phyloP scores from a whole-genome alignment of 176 grass and related monocot species.

The Zoysia pacifica region DNA sequence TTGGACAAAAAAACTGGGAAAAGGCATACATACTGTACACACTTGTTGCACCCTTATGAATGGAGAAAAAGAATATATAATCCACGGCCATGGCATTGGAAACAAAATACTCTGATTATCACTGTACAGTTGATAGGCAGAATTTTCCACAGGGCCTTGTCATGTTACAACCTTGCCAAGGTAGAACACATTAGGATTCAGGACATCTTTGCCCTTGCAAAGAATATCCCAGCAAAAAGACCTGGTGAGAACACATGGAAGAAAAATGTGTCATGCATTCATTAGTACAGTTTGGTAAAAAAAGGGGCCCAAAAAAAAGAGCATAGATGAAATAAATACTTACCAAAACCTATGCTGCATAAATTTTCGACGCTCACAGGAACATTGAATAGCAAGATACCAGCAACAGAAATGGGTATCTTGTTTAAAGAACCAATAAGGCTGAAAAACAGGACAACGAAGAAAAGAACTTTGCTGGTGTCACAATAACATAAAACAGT shows the following conservation, averaged over 20 bases:
- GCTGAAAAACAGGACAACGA: constrained; percentile 37
- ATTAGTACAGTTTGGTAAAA: background rate
- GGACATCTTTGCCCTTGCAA: constrained; percentile 91
- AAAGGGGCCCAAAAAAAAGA: background rate
- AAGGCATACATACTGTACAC: background rate
- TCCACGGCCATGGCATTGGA: background rate
- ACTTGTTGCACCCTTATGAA: constrained; percentile 14
- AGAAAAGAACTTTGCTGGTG: background rate
- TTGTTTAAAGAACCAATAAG: constrained; percentile 87
- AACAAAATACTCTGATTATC: constrained; percentile 32
- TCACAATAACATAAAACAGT: constrained; percentile 20
- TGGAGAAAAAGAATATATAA: constrained; percentile 26
- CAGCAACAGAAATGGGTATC: constrained; percentile 89
- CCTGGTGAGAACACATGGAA: constrained; percentile 44
- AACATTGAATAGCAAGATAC: constrained; percentile 81
- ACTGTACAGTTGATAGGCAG: constrained; percentile 50
- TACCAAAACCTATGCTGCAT: constrained; percentile 85
- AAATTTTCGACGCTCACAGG: constrained; percentile 73
- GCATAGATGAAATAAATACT: constrained; percentile 28
- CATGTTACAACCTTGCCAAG: constrained; percentile 14
- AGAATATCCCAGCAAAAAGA: constrained; percentile 96
- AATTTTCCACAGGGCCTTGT: background rate
- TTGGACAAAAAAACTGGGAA: constrained; percentile 44
- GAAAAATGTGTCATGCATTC: background rate
- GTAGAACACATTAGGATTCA: constrained; percentile 45